Base-by-base conservation (phyloP, 805 yeast genomes). In the Naumovozyma dairenensis region DNA sequence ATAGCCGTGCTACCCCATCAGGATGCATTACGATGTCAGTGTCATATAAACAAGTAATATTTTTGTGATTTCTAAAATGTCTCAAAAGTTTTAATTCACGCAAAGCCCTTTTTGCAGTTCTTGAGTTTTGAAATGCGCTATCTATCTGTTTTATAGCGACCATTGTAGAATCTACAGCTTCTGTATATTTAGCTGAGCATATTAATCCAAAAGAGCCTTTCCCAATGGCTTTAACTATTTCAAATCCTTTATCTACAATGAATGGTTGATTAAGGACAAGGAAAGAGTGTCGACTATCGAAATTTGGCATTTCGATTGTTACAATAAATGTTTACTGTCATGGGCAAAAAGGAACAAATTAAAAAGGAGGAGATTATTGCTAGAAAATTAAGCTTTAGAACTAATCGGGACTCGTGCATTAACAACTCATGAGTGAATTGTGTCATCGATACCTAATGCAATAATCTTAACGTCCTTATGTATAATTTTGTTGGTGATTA, bases 141-240 rank as follows among this genome's bases (percentile, higher is more conserved):
- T 97, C 89, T 47, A 92, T 89, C 55, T 92, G 92, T 60, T 92
- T 92, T 51, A 92, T 86, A 16, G 98, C 98, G 20, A 92, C 96
- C 32, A 76, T 81, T 5, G 71, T 71, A 1, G 71, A 62, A 33
- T 72, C 80, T 24, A 14, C 8, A 24, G 26, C 6, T 10, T 6
- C 14, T 3, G 74, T 67, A 56, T 84, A 86, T 46, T 77, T 73
- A 16, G 97, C 97, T 1, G 94, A 80, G 52, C 96, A 87, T 6
- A 89, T 97, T 3, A 87, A 77, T 21, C 97, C 97, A 52, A 89
- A 89, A 0, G 97, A 96, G 5, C 97, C 97, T 48, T 89, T 95
- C 6, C 97, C 97, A 26, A 89, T 69, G 46, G 87, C 96, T 51
- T 86, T 82, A 39, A 84, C 82, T 44, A 89, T 70, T 51, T 83